Conservation (phyloP, 208 protist species). For the Trichomonas vaginalis region DNA sequence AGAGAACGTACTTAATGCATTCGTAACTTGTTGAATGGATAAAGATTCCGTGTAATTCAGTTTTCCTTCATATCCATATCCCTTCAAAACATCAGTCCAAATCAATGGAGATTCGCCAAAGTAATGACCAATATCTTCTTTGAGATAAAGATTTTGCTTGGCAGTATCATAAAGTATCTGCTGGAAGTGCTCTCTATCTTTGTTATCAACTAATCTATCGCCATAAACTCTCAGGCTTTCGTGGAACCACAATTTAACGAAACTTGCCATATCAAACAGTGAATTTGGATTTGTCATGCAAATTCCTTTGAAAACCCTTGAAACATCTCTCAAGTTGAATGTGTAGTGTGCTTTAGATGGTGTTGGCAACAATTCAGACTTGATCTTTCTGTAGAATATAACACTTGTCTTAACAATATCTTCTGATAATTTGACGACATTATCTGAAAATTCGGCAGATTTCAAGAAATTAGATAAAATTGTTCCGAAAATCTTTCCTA, state of each 20-base stretch:
- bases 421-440: conserved; percentile 26
- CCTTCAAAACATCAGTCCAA: background rate
- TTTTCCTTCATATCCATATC: conserved; percentile 12
- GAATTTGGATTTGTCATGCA: background rate
- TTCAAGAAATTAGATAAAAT: conserved; percentile 42
- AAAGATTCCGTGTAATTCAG: background rate
- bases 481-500: conserved; percentile 44
- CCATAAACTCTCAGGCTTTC: conserved; percentile 47
- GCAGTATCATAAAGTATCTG: conserved; percentile 25
- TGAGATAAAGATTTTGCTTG: background rate
- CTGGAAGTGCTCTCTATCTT: conserved; percentile 41
- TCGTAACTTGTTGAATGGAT: background rate
- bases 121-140: conserved; percentile 12
- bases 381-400: conserved; percentile 37
- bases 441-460: conserved; percentile 26
- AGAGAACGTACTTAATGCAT: background rate
- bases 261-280: background rate
- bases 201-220: conserved; percentile 43
- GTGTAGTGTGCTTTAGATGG: conserved; percentile 47
- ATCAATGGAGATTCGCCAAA: conserved; percentile 36
- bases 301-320: conserved; percentile 32
- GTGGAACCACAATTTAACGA: conserved; percentile 49
- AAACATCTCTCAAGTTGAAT: conserved; percentile 52
- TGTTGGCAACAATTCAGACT: conserved; percentile 41
- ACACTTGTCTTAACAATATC: conserved; percentile 33